phyloP scores from a whole-genome alignment of 495 filamentous ascomycete species.

The Xylaria castorea region DNA sequence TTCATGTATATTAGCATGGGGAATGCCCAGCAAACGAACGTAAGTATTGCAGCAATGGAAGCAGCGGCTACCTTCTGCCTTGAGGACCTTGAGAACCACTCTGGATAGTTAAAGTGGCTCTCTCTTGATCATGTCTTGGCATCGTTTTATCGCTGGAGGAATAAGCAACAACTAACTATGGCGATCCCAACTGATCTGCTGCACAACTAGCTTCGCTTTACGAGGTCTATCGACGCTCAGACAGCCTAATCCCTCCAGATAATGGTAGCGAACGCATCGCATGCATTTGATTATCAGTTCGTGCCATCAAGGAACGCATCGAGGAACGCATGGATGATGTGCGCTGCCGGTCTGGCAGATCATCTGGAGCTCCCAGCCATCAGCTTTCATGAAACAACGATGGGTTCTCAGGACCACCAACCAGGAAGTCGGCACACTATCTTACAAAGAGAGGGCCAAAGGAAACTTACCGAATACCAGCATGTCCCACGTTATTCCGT shows the following conservation, averaged over 20 bases:
- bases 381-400: conserved; percentile 19
- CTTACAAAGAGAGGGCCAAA: conserved; percentile 11
- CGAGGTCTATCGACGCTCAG: conserved; percentile 14
- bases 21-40: background rate
- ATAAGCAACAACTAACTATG: conserved; percentile 2
- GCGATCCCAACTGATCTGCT: conserved; percentile 15
- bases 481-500: background rate
- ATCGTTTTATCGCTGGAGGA: conserved; percentile 5
- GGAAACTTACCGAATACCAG: background rate
- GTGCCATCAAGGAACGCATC: background rate
- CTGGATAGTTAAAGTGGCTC: conserved; percentile 5
- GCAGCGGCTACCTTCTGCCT: background rate
- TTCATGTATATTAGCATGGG: conserved; percentile 13
- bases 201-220: conserved; percentile 14
- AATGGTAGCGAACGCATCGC: conserved; percentile 6
- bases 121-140: background rate
- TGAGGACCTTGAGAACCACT: background rate
- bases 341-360: conserved; percentile 19
- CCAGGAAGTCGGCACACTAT: conserved; percentile 17
- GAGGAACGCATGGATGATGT: conserved; percentile 20
- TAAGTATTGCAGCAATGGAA: background rate
- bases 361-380: conserved; percentile 19
- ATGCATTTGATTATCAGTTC: conserved; percentile 11
- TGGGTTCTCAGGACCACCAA: conserved; percentile 13
- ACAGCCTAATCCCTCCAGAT: background rate